Conservation (phyloP, 2,329 filamentous ascomycete species). For the Trichoderma endophyticum region DNA sequence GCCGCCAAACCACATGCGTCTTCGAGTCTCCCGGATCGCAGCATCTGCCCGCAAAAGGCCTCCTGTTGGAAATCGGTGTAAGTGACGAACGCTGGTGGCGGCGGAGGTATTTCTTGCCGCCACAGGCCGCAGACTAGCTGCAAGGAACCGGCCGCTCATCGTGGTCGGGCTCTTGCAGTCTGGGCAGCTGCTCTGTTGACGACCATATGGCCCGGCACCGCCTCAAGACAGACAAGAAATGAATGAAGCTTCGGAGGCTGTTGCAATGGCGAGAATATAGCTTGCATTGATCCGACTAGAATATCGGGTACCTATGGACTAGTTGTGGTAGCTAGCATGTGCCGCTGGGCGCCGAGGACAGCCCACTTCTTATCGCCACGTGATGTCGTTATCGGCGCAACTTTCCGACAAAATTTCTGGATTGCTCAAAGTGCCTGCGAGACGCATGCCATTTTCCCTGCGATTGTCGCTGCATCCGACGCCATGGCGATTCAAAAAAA, state of each 20-base stretch:
- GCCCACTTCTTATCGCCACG: constrained; percentile 33
- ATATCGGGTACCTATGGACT: not conserved
- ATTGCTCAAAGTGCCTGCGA: constrained; percentile 14
- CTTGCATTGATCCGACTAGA: not conserved
- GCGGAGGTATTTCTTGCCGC: constrained; percentile 50
- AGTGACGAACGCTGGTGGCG: constrained; percentile 53
- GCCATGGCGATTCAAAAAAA: constrained; percentile 97
- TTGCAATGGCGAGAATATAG: not conserved
- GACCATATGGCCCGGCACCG: constrained; percentile 14
- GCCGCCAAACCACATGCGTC: constrained; percentile 72
- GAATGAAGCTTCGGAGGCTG: not conserved
- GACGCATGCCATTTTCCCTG: not conserved
- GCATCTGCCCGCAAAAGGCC: constrained; percentile 67
- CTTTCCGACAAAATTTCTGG: constrained; percentile 36
- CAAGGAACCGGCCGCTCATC: constrained; percentile 49
- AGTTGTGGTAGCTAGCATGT: not conserved
- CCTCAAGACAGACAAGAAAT: not conserved
- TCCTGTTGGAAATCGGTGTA: constrained; percentile 65
- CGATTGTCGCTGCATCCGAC: constrained; percentile 3
- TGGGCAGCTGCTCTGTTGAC: constrained; percentile 16
- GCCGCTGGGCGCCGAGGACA: not conserved
- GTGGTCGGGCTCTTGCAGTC: constrained; percentile 20
- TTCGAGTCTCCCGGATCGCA: constrained; percentile 57
- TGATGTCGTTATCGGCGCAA: constrained; percentile 31
- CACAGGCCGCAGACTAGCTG: constrained; percentile 66